These are phyloP conservation scores for Ciborinia camelliae DNA, from an alignment of 2,329 filamentous ascomycete genomes.

Conservation along the genomic window DNA sequence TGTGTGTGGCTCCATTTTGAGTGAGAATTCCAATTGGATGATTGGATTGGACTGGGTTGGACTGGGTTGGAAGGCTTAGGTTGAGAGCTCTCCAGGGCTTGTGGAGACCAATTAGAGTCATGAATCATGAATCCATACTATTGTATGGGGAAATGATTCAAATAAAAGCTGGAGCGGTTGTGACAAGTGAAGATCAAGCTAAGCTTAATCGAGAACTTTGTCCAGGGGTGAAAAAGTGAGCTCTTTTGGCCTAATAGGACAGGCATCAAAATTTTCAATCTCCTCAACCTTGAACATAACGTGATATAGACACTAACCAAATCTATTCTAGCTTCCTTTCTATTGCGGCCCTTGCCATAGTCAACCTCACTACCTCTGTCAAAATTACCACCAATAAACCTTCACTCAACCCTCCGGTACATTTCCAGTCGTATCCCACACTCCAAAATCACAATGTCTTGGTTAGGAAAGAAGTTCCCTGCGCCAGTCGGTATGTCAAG, in stretches of 20 bases:
- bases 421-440: constrained; percentile 35
- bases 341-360: constrained; percentile 1
- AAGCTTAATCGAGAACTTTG: background rate
- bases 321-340: background rate
- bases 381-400: constrained; percentile 17
- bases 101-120: constrained; percentile 6
- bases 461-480: constrained; percentile 82
- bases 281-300: too few species aligned
- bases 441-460: constrained; percentile 61
- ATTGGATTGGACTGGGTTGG: too few species aligned
- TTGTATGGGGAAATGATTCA: background rate
- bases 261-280: accelerated
- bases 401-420: constrained; percentile 35
- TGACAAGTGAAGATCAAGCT: background rate
- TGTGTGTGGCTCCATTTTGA: constrained; percentile 9
- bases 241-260: background rate
- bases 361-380: constrained; percentile 4
- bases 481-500: constrained; percentile 70
- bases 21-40: background rate
- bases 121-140: background rate
- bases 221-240: too few species aligned
- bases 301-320: background rate
- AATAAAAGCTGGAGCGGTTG: too few species aligned
- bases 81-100: background rate
- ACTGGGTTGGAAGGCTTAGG: too few species aligned